Evolutionary conservation across 148 eudicot species (phyloP).

Genomic region (Camellia lanceoleosa): DNA sequence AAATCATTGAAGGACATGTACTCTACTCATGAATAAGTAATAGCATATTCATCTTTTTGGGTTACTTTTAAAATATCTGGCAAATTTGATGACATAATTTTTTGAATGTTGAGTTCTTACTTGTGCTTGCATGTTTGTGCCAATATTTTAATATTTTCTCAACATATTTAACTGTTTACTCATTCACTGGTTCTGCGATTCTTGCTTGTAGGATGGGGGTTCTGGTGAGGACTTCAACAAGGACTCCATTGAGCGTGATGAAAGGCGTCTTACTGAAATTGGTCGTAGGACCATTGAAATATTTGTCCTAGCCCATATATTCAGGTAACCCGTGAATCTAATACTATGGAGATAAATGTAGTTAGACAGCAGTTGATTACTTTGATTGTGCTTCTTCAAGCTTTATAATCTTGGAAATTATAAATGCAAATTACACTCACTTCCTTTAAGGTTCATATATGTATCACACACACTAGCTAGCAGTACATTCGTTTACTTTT

Average conservation of each 20-base stretch:
- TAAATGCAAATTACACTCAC: no score
- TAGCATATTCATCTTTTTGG: neutral
- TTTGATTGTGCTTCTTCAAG: no score
- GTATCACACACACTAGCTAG: no score
- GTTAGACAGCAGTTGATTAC: no score
- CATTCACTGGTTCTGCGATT: slow-evolving; percentile 12
- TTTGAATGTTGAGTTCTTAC: neutral
- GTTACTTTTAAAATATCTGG: neutral
- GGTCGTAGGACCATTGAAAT: slow-evolving; percentile 94
- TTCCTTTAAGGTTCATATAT: no score
- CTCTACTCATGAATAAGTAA: neutral
- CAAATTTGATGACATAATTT: neutral
- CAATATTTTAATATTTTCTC: neutral
- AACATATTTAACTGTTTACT: neutral
- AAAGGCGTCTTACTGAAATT: slow-evolving; percentile 84
- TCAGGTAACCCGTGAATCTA: slow-evolving; percentile 43
- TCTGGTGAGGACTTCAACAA: slow-evolving; percentile 79
- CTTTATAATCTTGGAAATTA: no score
- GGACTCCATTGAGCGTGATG: slow-evolving; percentile 86
- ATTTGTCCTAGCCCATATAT: slow-evolving; percentile 76
- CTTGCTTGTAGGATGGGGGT: slow-evolving; percentile 62
- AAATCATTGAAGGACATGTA: neutral
- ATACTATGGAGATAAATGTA: no score
- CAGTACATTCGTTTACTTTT: no score
- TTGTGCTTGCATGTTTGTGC: neutral